Conservation (phyloP, 202 grass and related monocot genomes). For the Alloteropsis angusta region DNA sequence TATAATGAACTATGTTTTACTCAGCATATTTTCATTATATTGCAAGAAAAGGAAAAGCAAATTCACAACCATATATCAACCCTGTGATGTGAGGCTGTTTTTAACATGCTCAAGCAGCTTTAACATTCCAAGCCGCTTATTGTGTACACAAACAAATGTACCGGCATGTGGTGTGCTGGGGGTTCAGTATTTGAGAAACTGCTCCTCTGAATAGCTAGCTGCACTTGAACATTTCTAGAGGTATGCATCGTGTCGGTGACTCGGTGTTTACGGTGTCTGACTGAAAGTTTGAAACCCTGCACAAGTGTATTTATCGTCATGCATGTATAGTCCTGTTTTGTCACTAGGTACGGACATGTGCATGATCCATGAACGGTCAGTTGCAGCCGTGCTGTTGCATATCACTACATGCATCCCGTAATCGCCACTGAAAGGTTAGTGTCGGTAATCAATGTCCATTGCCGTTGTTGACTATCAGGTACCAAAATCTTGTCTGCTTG, state of each 20-base stretch:
- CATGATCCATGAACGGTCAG: neutral
- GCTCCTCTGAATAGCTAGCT: neutral
- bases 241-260: neutral
- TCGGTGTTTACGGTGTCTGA: no score
- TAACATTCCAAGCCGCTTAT: neutral
- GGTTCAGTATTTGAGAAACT: neutral
- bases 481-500: slow-evolving; percentile 8
- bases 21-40: neutral
- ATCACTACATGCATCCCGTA: neutral
- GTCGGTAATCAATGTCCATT: neutral
- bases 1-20: no score
- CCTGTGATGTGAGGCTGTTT: neutral
- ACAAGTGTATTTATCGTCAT: neutral
- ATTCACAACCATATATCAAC: neutral
- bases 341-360: neutral
- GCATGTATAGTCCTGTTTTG: neutral
- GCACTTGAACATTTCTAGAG: neutral
- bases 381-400: neutral
- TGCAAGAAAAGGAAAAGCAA: neutral
- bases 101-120: neutral
- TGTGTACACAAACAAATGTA: neutral
- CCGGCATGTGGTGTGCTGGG: neutral
- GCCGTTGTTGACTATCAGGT: neutral
- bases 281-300: neutral
- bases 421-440: neutral